Evolutionary conservation across 2,329 filamentous ascomycete species (phyloP).

Genomic region (Paraconiothyrium brasiliense): DNA sequence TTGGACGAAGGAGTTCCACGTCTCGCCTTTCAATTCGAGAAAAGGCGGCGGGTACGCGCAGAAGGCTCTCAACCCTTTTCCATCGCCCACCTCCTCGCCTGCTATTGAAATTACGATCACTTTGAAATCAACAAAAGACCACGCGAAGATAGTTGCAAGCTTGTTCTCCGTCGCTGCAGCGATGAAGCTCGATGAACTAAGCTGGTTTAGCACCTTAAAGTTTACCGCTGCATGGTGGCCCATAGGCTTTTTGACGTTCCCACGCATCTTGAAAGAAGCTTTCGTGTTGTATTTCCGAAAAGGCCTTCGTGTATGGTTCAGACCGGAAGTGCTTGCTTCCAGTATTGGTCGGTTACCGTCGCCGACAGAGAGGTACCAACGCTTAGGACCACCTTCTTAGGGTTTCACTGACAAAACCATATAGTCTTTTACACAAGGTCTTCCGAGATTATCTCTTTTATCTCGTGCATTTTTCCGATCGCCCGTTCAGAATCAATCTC

Average conservation of each 20-base stretch:
- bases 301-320: conserved; percentile 70
- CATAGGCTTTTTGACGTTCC: conserved; percentile 73
- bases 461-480: conserved; percentile 59
- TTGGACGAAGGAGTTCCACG: conserved; percentile 78
- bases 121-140: conserved; percentile 66
- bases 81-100: conserved; percentile 33
- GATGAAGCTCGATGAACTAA: conserved; percentile 61
- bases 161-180: conserved; percentile 64
- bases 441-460: conserved; percentile 54
- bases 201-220: conserved; percentile 50
- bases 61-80: conserved; percentile 57
- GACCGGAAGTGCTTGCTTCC: conserved; percentile 68
- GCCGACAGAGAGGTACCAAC: conserved; percentile 15
- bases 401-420: conserved; percentile 20
- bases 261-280: conserved; percentile 71
- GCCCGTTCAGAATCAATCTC: conserved; percentile 63
- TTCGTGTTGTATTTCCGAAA: conserved; percentile 64
- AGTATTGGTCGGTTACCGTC: conserved; percentile 66
- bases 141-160: conserved; percentile 69
- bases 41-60: conserved; percentile 58
- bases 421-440: conserved; percentile 46
- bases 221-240: conserved; percentile 71
- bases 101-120: conserved; percentile 69
- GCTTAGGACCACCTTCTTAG: background rate
- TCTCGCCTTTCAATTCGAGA: conserved; percentile 75